These are phyloP conservation scores for Candida sanyaensis DNA, from an alignment of 1,139 yeast species.

Conservation along the genomic window DNA sequence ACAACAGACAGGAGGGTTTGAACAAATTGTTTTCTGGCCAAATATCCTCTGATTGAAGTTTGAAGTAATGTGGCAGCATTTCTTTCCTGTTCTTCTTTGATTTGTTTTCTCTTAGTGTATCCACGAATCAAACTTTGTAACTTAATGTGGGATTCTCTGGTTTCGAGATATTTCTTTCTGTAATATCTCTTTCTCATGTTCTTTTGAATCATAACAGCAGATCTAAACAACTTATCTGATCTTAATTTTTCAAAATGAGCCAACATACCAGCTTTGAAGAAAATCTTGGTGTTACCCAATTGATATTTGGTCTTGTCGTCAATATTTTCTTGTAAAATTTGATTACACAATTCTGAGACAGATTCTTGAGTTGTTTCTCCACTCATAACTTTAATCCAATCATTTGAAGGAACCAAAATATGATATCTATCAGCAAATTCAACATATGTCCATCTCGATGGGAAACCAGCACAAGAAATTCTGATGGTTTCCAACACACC, in stretches of 20 bases:
- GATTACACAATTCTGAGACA: conserved; percentile 64
- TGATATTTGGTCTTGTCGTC: conserved; percentile 74
- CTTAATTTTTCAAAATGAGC: conserved; percentile 90
- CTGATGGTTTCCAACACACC: conserved; percentile 97
- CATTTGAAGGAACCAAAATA: conserved; percentile 69
- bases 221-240: conserved; percentile 69
- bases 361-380: conserved; percentile 57
- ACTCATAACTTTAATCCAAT: conserved; percentile 65
- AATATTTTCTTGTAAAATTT: conserved; percentile 64
- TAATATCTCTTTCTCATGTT: conserved; percentile 67
- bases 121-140: conserved; percentile 72
- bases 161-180: conserved; percentile 61
- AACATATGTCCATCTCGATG: conserved; percentile 92
- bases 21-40: conserved; percentile 50
- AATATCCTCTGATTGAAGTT: conserved; percentile 66
- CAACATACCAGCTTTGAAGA: conserved; percentile 94
- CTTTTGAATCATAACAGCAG: conserved; percentile 88
- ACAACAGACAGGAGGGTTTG: conserved; percentile 53
- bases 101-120: conserved; percentile 54
- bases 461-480: conserved; percentile 97
- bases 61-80: conserved; percentile 75
- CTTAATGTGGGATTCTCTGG: conserved; percentile 53
- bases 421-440: conserved; percentile 93
- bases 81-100: conserved; percentile 58
- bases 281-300: conserved; percentile 85